Conservation (phyloP, 2,329 filamentous ascomycete species). For the Fusarium coicis region DNA sequence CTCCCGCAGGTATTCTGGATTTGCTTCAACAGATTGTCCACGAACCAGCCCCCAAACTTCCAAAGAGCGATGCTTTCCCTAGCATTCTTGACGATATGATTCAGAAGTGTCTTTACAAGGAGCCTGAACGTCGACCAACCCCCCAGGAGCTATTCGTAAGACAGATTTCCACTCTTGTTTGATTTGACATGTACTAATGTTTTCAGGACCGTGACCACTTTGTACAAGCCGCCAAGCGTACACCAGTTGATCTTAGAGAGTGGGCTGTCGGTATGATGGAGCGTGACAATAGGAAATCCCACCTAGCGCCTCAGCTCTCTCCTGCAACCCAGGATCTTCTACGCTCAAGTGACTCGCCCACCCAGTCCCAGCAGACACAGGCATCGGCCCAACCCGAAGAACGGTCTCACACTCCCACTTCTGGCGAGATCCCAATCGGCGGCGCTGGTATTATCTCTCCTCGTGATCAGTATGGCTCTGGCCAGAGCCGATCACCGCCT, state of each 20-base stretch:
- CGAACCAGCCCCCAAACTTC: constrained; percentile 90
- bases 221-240: constrained; percentile 94
- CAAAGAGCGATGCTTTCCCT: constrained; percentile 97
- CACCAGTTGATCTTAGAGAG: constrained; percentile 90
- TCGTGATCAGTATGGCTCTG: constrained; percentile 58
- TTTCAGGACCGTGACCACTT: constrained; percentile 88
- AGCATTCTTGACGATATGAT: constrained; percentile 96
- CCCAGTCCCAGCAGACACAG: constrained; percentile 53
- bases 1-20: constrained; percentile 94
- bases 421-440: constrained; percentile 76
- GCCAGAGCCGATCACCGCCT: constrained; percentile 63
- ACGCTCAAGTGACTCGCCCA: constrained; percentile 71
- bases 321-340: constrained; percentile 82
- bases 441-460: constrained; percentile 66
- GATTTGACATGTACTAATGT: constrained; percentile 26
- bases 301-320: constrained; percentile 82
- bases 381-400: constrained; percentile 53
- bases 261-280: constrained; percentile 97
- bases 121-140: constrained; percentile 87
- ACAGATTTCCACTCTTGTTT: constrained; percentile 11
- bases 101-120: constrained; percentile 92
- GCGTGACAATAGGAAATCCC: constrained; percentile 93
- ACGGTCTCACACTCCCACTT: constrained; percentile 70
- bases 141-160: constrained; percentile 92
- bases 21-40: constrained; percentile 97